These are phyloP conservation scores for Prototheca cutis DNA, from an alignment of 163 green algal genomes.

Conservation along the genomic window DNA sequence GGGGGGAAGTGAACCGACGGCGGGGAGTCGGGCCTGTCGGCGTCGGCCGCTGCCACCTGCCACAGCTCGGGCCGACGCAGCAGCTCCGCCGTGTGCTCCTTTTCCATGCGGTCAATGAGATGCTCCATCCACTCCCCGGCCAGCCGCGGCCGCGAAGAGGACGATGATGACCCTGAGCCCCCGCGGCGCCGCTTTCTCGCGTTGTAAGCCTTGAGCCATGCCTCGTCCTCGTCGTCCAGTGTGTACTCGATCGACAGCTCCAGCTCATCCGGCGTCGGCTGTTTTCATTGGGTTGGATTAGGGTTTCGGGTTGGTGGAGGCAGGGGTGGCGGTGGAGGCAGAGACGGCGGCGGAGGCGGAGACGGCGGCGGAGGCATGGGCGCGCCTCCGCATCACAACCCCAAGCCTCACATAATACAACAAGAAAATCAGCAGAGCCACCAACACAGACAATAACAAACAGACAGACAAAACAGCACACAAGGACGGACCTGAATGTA, in stretches of 20 bases:
- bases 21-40: not conserved
- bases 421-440: not conserved
- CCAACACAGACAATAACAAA: not conserved
- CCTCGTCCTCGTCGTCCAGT: constrained; percentile 39
- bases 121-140: constrained; percentile 32
- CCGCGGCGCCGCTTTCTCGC: not conserved
- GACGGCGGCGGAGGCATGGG: too few species aligned
- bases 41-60: constrained; percentile 3
- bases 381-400: too few species aligned
- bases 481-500: constrained; percentile 17
- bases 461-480: not conserved
- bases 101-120: constrained; percentile 36
- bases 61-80: constrained; percentile 15
- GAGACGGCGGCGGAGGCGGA: not conserved
- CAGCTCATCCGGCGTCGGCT: constrained; percentile 29
- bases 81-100: constrained; percentile 30
- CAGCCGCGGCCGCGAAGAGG: constrained; percentile 3
- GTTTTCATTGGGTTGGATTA: not conserved
- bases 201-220: constrained; percentile 24
- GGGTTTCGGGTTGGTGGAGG: not conserved
- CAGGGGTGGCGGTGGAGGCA: not conserved
- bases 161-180: not conserved
- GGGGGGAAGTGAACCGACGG: constrained; percentile 15
- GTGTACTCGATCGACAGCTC: constrained; percentile 33
- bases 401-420: not conserved